A percentile compares a stretch with the other conserved stretches of the same genome.
Conservation (phyloP, 805 yeast species). For the Ogataea haglerorum region DNA sequence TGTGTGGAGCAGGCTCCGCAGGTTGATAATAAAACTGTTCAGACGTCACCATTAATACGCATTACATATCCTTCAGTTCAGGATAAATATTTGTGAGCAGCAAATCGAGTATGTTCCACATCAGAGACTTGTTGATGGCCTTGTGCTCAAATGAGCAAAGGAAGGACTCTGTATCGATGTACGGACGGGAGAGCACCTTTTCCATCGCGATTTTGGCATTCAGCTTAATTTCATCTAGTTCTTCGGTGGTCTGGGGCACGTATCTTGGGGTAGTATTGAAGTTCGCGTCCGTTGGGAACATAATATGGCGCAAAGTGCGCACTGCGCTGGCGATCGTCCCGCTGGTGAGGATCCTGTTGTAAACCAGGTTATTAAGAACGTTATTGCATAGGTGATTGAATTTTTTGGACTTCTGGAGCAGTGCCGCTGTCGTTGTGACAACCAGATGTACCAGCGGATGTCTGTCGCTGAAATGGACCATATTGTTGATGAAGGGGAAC, state of each 20-base stretch:
- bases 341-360: constrained; percentile 23
- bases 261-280: constrained; percentile 30
- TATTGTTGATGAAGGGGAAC: constrained; percentile 21
- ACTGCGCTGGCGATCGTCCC: constrained; percentile 11
- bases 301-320: constrained; percentile 22
- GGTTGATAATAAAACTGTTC: not conserved
- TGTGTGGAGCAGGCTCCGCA: not conserved
- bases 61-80: constrained; percentile 23
- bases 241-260: constrained; percentile 29
- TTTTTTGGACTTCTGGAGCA: constrained; percentile 15
- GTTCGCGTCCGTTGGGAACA: constrained; percentile 29
- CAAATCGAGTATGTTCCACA: constrained; percentile 42
- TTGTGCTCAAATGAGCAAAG: constrained; percentile 35
- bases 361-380: constrained; percentile 24
- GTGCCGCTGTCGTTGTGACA: constrained; percentile 6
- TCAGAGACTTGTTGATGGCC: constrained; percentile 41
- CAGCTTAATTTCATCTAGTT: constrained; percentile 18
- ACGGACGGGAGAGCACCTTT: constrained; percentile 4
- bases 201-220: constrained; percentile 11
- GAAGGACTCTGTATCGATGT: constrained; percentile 23
- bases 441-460: constrained; percentile 19
- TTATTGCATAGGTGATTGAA: constrained; percentile 26
- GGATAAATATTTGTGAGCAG: constrained; percentile 39
- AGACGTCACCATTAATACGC: not conserved
- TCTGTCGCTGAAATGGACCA: constrained; percentile 14